Percentiles rank a stretch among this genome's conserved stretches.
These are phyloP conservation scores for Phytophthora crassamura DNA, from an alignment of 352 stramenopile species.

Conservation along the genomic window DNA sequence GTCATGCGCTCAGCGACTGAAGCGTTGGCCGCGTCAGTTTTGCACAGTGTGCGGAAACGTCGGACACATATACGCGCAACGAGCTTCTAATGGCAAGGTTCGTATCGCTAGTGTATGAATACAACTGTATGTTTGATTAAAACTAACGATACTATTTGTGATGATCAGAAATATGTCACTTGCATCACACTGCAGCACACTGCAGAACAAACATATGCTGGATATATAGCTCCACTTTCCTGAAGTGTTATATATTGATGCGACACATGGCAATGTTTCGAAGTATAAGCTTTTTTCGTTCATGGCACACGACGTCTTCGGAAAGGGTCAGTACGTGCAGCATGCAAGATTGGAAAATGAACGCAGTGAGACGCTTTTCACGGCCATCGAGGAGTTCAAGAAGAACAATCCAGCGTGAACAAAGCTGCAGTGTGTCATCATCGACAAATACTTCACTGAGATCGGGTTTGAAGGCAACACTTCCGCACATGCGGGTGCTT, in stretches of 20 bases:
- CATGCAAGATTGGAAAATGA: conserved; percentile 33
- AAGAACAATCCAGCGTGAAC: conserved; percentile 21
- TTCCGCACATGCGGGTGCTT: conserved; percentile 21
- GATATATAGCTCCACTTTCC: conserved; percentile 17
- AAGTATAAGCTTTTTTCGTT: conserved; percentile 39
- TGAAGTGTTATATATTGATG: conserved; percentile 29
- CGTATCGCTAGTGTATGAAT: too few species aligned
- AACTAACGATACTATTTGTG: background rate
- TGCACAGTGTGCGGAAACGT: background rate
- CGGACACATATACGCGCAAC: too few species aligned
- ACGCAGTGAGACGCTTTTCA: conserved; percentile 8
- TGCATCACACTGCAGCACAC: conserved; percentile 35
- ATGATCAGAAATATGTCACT: conserved; percentile 18
- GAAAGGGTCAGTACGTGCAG: conserved; percentile 33
- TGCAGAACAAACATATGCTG: conserved; percentile 28
- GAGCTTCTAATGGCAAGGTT: too few species aligned
- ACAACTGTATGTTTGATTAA: conserved; percentile 7
- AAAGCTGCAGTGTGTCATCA: conserved; percentile 24
- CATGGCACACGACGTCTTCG: conserved; percentile 24
- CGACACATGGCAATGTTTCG: conserved; percentile 23
- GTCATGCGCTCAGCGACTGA: background rate
- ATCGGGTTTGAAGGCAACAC: conserved; percentile 14
- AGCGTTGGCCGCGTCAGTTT: conserved; percentile 9
- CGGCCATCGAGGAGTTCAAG: conserved; percentile 23
- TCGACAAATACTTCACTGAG: conserved; percentile 37